A percentile compares a stretch with the other conserved stretches of the same genome.
Conservation (phyloP, 2,329 filamentous ascomycete genomes). For the Ophiostoma piceae region DNA sequence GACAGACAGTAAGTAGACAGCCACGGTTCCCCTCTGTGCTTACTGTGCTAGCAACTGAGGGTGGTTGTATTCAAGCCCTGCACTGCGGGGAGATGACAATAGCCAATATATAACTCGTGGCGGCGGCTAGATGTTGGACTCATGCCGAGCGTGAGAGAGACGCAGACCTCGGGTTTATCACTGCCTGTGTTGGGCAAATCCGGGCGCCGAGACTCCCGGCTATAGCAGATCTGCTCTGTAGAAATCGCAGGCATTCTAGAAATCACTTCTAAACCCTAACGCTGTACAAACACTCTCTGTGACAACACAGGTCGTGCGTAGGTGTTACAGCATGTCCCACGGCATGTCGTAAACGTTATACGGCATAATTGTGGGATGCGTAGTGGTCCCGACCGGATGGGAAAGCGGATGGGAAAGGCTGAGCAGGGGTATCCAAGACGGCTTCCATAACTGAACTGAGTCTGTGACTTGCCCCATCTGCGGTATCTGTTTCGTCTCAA, state of each 20-base stretch:
- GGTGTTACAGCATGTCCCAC: conserved; percentile 3
- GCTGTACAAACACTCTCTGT: neutral
- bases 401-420: neutral
- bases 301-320: neutral
- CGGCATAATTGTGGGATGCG: neutral
- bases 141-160: neutral
- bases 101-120: neutral
- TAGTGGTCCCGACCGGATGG: conserved; percentile 8
- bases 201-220: neutral
- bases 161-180: neutral
- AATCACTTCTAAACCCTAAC: too few species aligned
- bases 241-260: neutral
- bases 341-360: neutral
- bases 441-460: neutral
- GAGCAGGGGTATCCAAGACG: neutral
- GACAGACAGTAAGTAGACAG: neutral
- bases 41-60: neutral
- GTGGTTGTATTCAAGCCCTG: neutral
- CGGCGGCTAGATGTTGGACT: neutral
- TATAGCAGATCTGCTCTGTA: neutral
- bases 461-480: neutral
- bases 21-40: neutral
- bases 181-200: neutral
- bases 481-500: neutral
- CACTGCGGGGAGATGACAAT: neutral